Conservation (phyloP, 2,329 filamentous ascomycete genomes). For the Claviceps humidiphila region DNA sequence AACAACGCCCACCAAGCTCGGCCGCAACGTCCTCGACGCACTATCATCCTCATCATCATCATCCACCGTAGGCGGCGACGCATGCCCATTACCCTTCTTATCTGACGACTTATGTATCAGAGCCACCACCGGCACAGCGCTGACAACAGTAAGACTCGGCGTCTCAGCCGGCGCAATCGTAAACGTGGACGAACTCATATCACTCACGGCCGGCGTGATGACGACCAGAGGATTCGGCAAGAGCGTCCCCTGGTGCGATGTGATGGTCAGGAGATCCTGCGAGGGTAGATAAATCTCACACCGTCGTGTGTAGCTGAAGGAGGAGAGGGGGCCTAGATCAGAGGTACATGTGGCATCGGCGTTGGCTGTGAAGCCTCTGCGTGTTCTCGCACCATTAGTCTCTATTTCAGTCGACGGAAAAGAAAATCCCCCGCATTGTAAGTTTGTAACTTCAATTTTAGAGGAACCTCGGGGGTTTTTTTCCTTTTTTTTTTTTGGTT, state of each 20-base stretch:
- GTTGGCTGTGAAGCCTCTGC: slow-evolving; percentile 8
- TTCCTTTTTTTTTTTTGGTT: neutral
- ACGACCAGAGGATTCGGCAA: neutral
- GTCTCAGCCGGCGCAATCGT: neutral
- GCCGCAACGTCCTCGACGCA: neutral
- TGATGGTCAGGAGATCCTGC: neutral
- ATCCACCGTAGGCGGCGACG: neutral
- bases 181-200: neutral
- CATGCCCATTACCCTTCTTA: neutral
- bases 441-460: neutral
- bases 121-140: slow-evolving; percentile 6
- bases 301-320: neutral
- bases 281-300: neutral
- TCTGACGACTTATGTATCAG: slow-evolving; percentile 10
- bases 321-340: neutral
- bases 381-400: neutral
- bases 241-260: neutral
- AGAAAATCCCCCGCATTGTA: neutral
- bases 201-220: neutral
- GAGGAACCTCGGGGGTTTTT: neutral
- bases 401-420: neutral
- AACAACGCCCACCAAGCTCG: neutral
- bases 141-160: slow-evolving; percentile 2
- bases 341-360: slow-evolving; percentile 6
- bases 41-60: neutral